These are phyloP conservation scores for Hypsizygus marmoreus DNA, from an alignment of 768 basidiomycete genomes.

Conservation along the genomic window DNA sequence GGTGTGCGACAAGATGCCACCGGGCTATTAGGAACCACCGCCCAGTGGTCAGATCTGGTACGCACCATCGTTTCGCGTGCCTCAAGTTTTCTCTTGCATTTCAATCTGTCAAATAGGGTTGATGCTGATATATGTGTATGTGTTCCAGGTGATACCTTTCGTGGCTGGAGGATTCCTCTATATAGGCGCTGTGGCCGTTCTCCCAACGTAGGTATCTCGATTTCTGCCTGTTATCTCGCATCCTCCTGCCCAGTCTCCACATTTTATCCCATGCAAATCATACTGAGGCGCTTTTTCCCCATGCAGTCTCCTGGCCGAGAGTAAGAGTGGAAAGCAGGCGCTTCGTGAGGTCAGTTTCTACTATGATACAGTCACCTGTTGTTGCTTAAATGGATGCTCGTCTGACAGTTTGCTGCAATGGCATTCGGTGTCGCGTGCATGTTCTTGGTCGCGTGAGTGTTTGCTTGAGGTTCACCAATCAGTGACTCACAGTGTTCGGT, in stretches of 20 bases:
- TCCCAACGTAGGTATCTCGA: slow-evolving; percentile 72
- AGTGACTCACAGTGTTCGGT: slow-evolving; percentile 3
- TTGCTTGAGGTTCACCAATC: slow-evolving; percentile 6
- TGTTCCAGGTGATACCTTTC: slow-evolving; percentile 77
- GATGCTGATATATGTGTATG: slow-evolving; percentile 13
- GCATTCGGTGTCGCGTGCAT: slow-evolving; percentile 88
- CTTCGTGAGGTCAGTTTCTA: slow-evolving; percentile 74
- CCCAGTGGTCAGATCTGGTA: slow-evolving; percentile 78
- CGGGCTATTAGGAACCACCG: slow-evolving; percentile 84
- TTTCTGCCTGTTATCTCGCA: not conserved
- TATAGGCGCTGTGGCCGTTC: slow-evolving; percentile 89
- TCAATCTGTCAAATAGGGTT: slow-evolving; percentile 2
- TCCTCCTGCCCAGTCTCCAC: not conserved
- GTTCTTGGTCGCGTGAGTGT: slow-evolving; percentile 86
- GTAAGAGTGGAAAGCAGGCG: slow-evolving; percentile 87
- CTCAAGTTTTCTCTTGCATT: slow-evolving; percentile 8
- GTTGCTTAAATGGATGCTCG: slow-evolving; percentile 8
- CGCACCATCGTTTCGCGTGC: slow-evolving; percentile 30
- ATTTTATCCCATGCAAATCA: slow-evolving; percentile 6
- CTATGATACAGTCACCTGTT: slow-evolving; percentile 6
- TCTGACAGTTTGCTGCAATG: slow-evolving; percentile 84
- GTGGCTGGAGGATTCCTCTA: slow-evolving; percentile 92
- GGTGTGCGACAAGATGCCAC: slow-evolving; percentile 74
- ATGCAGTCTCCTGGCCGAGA: slow-evolving; percentile 75
- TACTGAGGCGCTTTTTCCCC: slow-evolving; percentile 14